Percentiles rank a stretch among this genome's conserved stretches.
These are phyloP conservation scores for Xanthoconium separans DNA, from an alignment of 1,284 basidiomycete genomes.

Conservation along the genomic window DNA sequence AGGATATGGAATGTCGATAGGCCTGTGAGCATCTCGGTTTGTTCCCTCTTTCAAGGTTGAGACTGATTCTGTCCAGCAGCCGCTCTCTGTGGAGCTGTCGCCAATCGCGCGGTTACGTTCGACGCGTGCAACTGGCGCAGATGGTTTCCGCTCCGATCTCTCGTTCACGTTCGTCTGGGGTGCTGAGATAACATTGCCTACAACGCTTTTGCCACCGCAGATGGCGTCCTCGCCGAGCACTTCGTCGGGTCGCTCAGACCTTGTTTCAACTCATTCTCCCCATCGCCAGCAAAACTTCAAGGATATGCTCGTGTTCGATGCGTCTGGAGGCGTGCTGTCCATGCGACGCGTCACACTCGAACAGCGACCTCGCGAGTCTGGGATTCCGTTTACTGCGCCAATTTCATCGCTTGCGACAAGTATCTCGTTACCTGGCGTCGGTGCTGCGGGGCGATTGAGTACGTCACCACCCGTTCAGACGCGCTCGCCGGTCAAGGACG, in stretches of 20 bases:
- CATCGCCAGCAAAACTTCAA: conserved; percentile 49
- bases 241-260: conserved; percentile 35
- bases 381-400: conserved; percentile 31
- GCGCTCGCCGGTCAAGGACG: conserved; percentile 1
- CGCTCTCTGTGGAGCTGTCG: conserved; percentile 51
- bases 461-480: conserved; percentile 17
- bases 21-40: conserved; percentile 39
- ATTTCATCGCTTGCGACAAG: conserved; percentile 41
- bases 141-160: conserved; percentile 41
- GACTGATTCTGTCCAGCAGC: conserved; percentile 38
- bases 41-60: neutral
- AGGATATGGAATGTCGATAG: conserved; percentile 55
- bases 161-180: conserved; percentile 56
- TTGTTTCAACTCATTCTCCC: conserved; percentile 35
- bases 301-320: conserved; percentile 67
- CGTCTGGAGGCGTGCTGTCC: conserved; percentile 53
- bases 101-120: conserved; percentile 60
- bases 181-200: conserved; percentile 35
- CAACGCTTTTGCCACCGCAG: conserved; percentile 39
- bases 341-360: conserved; percentile 55
- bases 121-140: conserved; percentile 33
- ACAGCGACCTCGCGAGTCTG: conserved; percentile 30
- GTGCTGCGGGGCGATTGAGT: conserved; percentile 34
- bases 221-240: conserved; percentile 33
- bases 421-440: conserved; percentile 46